Evolutionary conservation across 2,329 filamentous ascomycete genomes (phyloP), one percentile per base, ranked within the genome.

Genomic region (Aspergillus sojae): DNA sequence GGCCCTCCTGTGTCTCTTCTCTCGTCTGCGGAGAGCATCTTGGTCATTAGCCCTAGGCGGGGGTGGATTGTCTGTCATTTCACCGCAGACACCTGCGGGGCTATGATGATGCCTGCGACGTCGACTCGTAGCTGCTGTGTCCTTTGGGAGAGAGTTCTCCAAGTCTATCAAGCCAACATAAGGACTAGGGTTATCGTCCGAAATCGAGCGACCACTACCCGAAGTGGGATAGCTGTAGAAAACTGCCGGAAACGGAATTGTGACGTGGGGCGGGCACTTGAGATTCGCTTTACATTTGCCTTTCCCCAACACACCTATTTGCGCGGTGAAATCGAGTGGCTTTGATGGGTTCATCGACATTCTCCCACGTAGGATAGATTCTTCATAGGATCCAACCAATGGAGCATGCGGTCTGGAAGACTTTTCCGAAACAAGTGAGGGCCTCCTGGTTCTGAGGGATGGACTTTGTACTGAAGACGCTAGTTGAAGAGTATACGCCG

Each of bases 311-410:
- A 98, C 95, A 26, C 95, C 95, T 62, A 99, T 97, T 74, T 98
- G 93, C 32, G 95, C 95, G 6, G 96, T 85, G 73, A 99, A 99
- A 68, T 97, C 90, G 6, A 99, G 82, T 6, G 95, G 94, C 68
- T 92, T 94, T 0, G 94, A 98, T 0, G 95, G 94, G 2, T 90
- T 95, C 1, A 94, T 97, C 32, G 95, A 98, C 95, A 99, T 99
- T 66, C 95, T 88, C 45, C 95, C 95, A 54, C 93, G 89, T 2
- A 99, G 82, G 64, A 99, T 97, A 32, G 93, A 97, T 79, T 99
- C 95, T 78, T 99, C 95, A 70, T 97, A 99, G 1, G 94, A 97
- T 2, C 95, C 95, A 2, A 98, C 94, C 91, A 99, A 96, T 4
- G 94, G 94, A 10, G 94, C 94, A 77, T 96, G 93, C 62, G 94